Evolutionary conservation across 164 flowering plant genomes (phyloP).

Genomic region (Umbellularia californica): DNA sequence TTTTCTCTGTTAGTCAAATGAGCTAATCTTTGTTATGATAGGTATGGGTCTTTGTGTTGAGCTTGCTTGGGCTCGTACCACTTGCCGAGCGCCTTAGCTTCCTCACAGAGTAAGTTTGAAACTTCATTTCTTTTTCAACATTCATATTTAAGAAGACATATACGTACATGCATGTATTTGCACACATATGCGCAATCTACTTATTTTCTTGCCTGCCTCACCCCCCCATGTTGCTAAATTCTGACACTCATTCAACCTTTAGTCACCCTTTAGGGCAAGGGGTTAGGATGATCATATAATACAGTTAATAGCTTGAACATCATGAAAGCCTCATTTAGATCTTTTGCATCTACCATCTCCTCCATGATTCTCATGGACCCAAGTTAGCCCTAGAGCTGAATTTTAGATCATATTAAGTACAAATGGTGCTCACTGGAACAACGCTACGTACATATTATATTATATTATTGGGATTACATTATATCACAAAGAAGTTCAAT

Average conservation of each 20-base stretch:
- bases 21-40: constrained; percentile 18
- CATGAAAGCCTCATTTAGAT: too few relatives aligned
- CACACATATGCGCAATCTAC: background rate
- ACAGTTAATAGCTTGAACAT: too few relatives aligned
- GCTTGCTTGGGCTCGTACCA: constrained; percentile 78
- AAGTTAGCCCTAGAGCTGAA: too few relatives aligned
- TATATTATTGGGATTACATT: too few relatives aligned
- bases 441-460: too few relatives aligned
- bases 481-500: too few relatives aligned
- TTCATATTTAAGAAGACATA: background rate
- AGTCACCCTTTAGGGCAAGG: background rate
- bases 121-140: background rate
- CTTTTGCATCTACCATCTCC: too few relatives aligned
- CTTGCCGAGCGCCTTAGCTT: constrained; percentile 95
- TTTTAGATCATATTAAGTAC: too few relatives aligned
- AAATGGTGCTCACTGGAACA: too few relatives aligned
- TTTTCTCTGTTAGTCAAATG: background rate
- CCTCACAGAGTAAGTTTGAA: constrained; percentile 73
- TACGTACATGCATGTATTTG: background rate
- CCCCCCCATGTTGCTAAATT: too few relatives aligned
- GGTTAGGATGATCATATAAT: background rate
- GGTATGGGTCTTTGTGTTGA: constrained; percentile 89
- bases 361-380: too few relatives aligned
- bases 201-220: too few relatives aligned
- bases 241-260: background rate